Percentiles rank a stretch among this genome's conserved stretches.
Evolutionary conservation across 1,284 basidiomycete species (phyloP).

Genomic region (Rhizoctonia solani): DNA sequence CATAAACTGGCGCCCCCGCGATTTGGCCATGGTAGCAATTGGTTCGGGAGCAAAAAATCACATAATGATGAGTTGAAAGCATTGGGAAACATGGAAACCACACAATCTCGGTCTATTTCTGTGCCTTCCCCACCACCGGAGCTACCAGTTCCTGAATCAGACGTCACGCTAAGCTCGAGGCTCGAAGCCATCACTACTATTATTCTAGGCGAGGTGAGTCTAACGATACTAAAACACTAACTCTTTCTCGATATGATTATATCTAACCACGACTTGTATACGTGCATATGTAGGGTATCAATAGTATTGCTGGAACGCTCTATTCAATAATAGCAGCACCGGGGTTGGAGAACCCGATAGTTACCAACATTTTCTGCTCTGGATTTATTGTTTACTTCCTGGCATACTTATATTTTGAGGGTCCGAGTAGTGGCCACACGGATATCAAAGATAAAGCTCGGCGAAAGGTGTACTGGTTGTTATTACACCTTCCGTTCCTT

Average conservation of each 20-base stretch:
- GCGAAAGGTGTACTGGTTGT: background rate
- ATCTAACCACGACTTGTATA: no score
- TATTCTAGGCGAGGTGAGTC: slow-evolving; percentile 24
- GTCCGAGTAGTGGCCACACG: background rate
- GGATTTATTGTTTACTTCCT: slow-evolving; percentile 16
- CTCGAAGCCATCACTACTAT: slow-evolving; percentile 21
- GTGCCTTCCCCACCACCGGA: background rate
- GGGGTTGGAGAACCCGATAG: background rate
- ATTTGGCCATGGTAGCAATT: background rate
- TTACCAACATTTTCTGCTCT: background rate
- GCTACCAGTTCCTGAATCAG: background rate
- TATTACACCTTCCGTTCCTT: slow-evolving; percentile 22
- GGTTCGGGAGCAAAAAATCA: background rate
- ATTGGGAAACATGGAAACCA: background rate
- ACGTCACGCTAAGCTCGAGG: background rate
- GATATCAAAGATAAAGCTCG: background rate
- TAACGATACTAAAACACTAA: background rate
- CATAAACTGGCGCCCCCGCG: background rate
- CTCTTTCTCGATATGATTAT: background rate
- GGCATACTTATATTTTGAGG: slow-evolving; percentile 25
- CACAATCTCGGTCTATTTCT: background rate
- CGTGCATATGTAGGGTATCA: slow-evolving; percentile 27
- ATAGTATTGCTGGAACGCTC: slow-evolving; percentile 22
- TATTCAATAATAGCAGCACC: slow-evolving; percentile 20
- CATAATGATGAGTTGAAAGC: background rate